phyloP scores from a whole-genome alignment of 1,284 basidiomycete genomes.

The Hemileia vastatrix region DNA sequence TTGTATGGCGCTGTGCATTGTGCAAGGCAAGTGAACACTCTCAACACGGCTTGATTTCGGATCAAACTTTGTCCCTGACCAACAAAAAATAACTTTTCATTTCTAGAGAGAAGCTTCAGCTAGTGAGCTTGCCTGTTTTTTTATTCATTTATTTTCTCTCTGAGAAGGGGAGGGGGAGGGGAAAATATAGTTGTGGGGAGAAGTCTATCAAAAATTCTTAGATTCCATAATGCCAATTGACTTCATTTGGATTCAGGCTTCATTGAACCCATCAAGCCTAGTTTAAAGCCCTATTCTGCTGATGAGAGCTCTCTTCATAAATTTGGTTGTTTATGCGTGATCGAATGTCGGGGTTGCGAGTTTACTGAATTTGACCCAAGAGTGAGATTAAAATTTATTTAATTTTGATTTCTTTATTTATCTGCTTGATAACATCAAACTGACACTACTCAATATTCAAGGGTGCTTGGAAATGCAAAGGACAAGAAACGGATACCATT shows the following conservation, averaged over 20 bases:
- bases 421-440: too few relatives aligned
- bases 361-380: slow-evolving; percentile 19
- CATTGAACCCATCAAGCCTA: not conserved
- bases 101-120: slow-evolving; percentile 17
- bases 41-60: not conserved
- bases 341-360: slow-evolving; percentile 20
- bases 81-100: not conserved
- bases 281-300: not conserved
- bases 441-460: not conserved
- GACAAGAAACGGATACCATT: slow-evolving; percentile 4
- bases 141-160: not conserved
- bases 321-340: slow-evolving; percentile 1
- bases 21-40: slow-evolving; percentile 5
- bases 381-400: too few relatives aligned
- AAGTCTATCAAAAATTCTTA: not conserved
- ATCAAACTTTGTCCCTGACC: not conserved
- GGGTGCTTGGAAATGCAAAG: slow-evolving; percentile 18
- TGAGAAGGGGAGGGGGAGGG: too few relatives aligned
- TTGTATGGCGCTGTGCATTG: slow-evolving; percentile 17
- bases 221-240: not conserved
- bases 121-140: slow-evolving; percentile 2
- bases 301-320: not conserved
- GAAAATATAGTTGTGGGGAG: not conserved
- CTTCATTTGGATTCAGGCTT: too few relatives aligned
- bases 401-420: too few relatives aligned